phyloP scores from a whole-genome alignment of 164 flowering plant genomes.

The Magnolia kwangsiensis region DNA sequence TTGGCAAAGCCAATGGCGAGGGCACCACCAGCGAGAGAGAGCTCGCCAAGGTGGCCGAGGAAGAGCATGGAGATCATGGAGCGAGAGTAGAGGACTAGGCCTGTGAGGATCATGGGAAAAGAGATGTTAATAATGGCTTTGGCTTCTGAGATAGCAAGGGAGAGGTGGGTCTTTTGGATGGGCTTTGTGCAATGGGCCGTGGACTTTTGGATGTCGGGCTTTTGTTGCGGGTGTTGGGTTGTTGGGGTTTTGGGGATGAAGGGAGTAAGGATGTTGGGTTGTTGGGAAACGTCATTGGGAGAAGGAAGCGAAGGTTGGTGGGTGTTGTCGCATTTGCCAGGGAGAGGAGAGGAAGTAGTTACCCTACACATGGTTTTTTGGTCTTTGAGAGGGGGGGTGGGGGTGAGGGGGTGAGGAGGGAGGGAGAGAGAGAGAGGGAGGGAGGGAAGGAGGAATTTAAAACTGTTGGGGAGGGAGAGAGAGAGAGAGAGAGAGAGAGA shows the following conservation, averaged over 20 bases:
- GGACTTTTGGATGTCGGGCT: not conserved
- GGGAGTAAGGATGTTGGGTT: slow-evolving; percentile 24
- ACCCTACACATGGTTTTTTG: slow-evolving; percentile 20
- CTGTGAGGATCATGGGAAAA: slow-evolving; percentile 64
- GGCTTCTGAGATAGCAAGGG: slow-evolving; percentile 36
- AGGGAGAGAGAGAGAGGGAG: slow-evolving; percentile 7
- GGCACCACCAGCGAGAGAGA: slow-evolving; percentile 64
- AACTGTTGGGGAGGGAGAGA: not conserved
- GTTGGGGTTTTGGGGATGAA: slow-evolving; percentile 31
- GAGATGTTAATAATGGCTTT: slow-evolving; percentile 46
- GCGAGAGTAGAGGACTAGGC: slow-evolving; percentile 63
- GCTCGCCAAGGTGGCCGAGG: slow-evolving; percentile 70
- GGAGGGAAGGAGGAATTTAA: not conserved
- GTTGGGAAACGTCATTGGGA: slow-evolving; percentile 5
- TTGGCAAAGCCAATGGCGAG: slow-evolving; percentile 77
- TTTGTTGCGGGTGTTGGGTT: not conserved
- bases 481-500: slow-evolving; percentile 9
- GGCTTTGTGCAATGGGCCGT: not conserved
- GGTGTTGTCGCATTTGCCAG: slow-evolving; percentile 13
- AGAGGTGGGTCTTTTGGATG: slow-evolving; percentile 26
- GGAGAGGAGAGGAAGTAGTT: slow-evolving; percentile 9
- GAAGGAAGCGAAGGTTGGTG: slow-evolving; percentile 14
- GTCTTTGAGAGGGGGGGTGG: slow-evolving; percentile 2
- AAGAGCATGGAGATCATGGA: slow-evolving; percentile 81
- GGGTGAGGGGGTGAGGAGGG: not conserved